Evolutionary conservation across 2,329 filamentous ascomycete genomes (phyloP), one percentile per base, ranked within the genome.

Genomic region (Colletotrichum filicis): DNA sequence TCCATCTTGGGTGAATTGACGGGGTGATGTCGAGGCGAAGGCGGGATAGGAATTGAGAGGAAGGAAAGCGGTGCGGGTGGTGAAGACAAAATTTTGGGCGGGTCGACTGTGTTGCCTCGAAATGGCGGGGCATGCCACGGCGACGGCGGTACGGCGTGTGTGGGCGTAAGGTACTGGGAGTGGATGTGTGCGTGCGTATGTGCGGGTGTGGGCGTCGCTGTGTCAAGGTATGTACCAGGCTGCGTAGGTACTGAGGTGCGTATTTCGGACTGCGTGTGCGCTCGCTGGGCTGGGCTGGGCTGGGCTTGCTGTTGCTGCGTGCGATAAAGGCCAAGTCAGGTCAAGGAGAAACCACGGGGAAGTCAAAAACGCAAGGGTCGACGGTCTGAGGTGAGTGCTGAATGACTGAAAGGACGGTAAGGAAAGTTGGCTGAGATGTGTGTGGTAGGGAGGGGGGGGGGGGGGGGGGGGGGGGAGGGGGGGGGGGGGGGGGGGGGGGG

Each of bases 1-100:
- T 95, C 93, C 93, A 95, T 95, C 83, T 80, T 79, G 77, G 76
- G 74, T 71, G 73, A 73, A 74, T 74, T 72, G 71, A 71, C 67
- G 57, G 71, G 62, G 71, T 74, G 71, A 71, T 74, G 73, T 72
- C 69, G 69, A 72, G 74, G 68, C 53, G 67, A 70, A 70, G 67
- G 73, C 68, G 72, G 72, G 65, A 74, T 74, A 68, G 68, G 70
- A 74, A 69, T 66, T 74, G 72, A 73, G 67, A 74, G 65, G 71
- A 74, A 71, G 66, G 74, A 74, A 70, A 68, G 71, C 74, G 71
- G 67, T 66, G 56, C 67, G 74, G 66, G 66, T 56, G 71, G 68
- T 71, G 68, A 74, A 63, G 65, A 75, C 69, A 75, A 75, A 75
- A 74, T 74, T 75, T 75, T 75, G 74, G 74, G 74, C 72, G 74